Conservation (phyloP, 2,329 filamentous ascomycete genomes). For the Colletotrichum sidae region DNA sequence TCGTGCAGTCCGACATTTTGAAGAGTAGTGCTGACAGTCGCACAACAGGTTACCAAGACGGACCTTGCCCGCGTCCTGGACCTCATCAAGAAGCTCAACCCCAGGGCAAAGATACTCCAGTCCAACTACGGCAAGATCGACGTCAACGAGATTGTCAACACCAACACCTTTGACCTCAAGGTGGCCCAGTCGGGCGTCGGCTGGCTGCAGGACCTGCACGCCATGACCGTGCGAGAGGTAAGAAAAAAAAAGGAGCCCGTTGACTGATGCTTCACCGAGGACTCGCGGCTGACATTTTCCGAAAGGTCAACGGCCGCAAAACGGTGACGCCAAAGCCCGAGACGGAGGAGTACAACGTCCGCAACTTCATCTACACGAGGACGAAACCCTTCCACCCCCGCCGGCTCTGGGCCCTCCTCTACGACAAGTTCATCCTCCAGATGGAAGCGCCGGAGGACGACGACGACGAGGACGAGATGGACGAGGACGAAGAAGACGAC, state of each 20-base stretch:
- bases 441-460: constrained; percentile 54
- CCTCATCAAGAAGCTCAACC: constrained; percentile 73
- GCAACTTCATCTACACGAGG: constrained; percentile 76
- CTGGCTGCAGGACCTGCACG: constrained; percentile 77
- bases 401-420: constrained; percentile 57
- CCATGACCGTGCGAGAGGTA: constrained; percentile 72
- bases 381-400: constrained; percentile 65
- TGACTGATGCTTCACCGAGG: neutral
- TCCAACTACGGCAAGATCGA: constrained; percentile 69
- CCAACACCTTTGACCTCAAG: constrained; percentile 72
- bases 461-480: constrained; percentile 5
- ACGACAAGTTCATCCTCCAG: constrained; percentile 64
- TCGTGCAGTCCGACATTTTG: neutral
- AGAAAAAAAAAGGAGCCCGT: constrained; percentile 18
- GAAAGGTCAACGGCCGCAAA: constrained; percentile 58
- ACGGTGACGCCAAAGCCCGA: constrained; percentile 75
- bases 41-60: constrained; percentile 49
- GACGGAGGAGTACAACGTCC: constrained; percentile 78
- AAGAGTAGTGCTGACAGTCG: neutral
- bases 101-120: constrained; percentile 72
- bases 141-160: constrained; percentile 73
- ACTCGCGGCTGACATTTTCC: neutral
- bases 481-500: constrained; percentile 44
- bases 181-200: constrained; percentile 73
- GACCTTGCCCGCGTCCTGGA: constrained; percentile 60